Evolutionary conservation across 2,329 filamentous ascomycete genomes (phyloP).

Genomic region (Botryotinia convoluta): DNA sequence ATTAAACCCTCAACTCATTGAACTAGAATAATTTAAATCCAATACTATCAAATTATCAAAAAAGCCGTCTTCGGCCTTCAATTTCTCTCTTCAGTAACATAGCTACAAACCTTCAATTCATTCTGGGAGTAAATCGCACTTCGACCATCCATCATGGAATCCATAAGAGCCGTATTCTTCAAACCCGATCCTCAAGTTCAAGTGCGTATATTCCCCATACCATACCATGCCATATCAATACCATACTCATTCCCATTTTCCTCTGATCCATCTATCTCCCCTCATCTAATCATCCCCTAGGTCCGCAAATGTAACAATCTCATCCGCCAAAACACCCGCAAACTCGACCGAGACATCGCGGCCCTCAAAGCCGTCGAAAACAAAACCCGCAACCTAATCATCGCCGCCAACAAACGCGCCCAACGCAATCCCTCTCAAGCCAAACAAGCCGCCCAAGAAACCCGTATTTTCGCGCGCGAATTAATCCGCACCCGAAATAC

Average conservation of each 20-base stretch:
- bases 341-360: conserved; percentile 89
- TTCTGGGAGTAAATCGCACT: too few species aligned
- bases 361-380: conserved; percentile 74
- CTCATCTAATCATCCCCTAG: conserved; percentile 47
- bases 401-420: conserved; percentile 76
- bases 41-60: neutral
- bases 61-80: neutral
- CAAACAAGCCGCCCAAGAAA: conserved; percentile 76
- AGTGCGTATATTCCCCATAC: conserved; percentile 50
- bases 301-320: conserved; percentile 93
- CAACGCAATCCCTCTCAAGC: conserved; percentile 76
- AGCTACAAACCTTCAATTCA: neutral
- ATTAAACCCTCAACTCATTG: neutral
- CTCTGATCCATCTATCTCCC: neutral
- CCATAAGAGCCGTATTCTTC: conserved; percentile 80
- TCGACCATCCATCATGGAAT: conserved; percentile 64
- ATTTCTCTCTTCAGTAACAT: neutral
- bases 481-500: conserved; percentile 80
- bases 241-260: conserved; percentile 8
- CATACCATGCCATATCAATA: neutral
- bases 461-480: conserved; percentile 84
- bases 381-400: conserved; percentile 82
- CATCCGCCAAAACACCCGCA: conserved; percentile 85
- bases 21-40: neutral
- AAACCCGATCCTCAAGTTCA: conserved; percentile 92